phyloP scores from a whole-genome alignment of 257 asterid genomes.

The Solanum paucissectum region DNA sequence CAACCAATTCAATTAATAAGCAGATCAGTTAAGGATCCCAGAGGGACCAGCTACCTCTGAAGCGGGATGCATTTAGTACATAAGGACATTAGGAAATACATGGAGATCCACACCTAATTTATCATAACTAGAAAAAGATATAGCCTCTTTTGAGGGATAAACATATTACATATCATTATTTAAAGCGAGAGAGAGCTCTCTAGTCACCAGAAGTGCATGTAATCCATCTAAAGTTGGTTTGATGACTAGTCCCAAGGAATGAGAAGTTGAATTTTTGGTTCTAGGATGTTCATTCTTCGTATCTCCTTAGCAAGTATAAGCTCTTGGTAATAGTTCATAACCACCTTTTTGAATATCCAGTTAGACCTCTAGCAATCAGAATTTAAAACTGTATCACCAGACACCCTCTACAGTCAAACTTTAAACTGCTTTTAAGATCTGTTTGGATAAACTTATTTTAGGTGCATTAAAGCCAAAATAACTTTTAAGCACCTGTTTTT shows the following conservation, averaged over 20 bases:
- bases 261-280: background rate
- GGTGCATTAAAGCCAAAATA: background rate
- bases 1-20: background rate
- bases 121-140: background rate
- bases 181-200: background rate
- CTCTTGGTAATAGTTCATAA: background rate
- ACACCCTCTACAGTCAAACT: background rate
- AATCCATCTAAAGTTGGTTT: background rate
- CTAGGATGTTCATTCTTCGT: background rate
- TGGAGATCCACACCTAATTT: background rate
- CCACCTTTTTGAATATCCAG: background rate
- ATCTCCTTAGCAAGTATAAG: background rate
- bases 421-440: background rate
- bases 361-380: background rate
- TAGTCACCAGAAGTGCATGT: background rate
- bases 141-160: background rate
- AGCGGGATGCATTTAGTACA: background rate
- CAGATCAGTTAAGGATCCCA: background rate
- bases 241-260: background rate
- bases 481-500: background rate
- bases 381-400: background rate
- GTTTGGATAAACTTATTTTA: background rate
- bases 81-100: background rate
- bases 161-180: background rate
- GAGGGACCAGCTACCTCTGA: background rate